Base-by-base conservation (phyloP, 2,329 filamentous ascomycete genomes). In the Cercospora sp. region DNA sequence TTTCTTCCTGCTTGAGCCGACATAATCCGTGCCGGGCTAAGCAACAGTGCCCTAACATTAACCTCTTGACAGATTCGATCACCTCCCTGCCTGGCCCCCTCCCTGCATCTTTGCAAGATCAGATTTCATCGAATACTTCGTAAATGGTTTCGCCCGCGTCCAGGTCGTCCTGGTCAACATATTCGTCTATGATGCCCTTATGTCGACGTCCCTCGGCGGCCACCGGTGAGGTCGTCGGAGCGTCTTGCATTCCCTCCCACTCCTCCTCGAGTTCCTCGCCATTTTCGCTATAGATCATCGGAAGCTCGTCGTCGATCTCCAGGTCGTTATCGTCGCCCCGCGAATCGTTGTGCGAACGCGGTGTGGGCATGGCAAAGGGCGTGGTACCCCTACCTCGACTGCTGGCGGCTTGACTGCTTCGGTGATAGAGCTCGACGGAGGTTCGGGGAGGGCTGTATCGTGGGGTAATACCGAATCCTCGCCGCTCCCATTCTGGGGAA, bases 321-420 rank as follows among this genome's bases (percentile, higher is more conserved):
- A 67, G 70, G 26, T 77, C 77, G 8, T 73, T 75, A 60, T 79
- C 72, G 58, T 77, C 77, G 7, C 77, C 75, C 23, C 68, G 66
- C 2, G 75, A 76, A 16, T 77, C 77, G n/a, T 78, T 61, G 42
- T 79, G 74, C 74, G 90, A 93, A 75, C 90, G 84, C 0, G 91
- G 91, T 0, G 91, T 94, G 2, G 90, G 90, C 74, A 93, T 93
- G n/a, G 88, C 89, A 71, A 88, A 88, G 1, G 84, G 84, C 0
- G 89, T 90, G 0, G 85, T 87, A 33, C 73, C 77, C 55, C 75
- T 66, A 75, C 73, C 77, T 72, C 63, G 77, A 77, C 55, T 82
- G 79, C 64, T 77, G 81, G 73, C 79, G 86, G 59, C 79, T 64
- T 75, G 72, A 31, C 70, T 71, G 48, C 69, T 66, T 12, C 70